These are phyloP conservation scores for Claviceps pazoutovae DNA, from an alignment of 2,329 filamentous ascomycete genomes.

Conservation along the genomic window DNA sequence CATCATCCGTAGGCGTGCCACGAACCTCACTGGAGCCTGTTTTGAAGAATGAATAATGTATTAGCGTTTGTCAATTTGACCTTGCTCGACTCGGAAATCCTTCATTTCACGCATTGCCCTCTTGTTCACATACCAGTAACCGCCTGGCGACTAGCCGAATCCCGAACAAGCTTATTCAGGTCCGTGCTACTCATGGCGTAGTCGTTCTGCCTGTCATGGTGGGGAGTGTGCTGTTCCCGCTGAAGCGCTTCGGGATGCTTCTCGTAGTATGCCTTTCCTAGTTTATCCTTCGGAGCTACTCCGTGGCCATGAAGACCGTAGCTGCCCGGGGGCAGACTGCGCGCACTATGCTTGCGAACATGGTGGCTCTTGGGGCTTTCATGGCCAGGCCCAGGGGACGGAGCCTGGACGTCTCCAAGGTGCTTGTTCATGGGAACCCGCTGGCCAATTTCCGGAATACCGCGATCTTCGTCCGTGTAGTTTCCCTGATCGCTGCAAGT, in stretches of 20 bases:
- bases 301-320: slow-evolving; percentile 90
- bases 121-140: slow-evolving; percentile 19
- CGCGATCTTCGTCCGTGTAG: slow-evolving; percentile 59
- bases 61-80: slow-evolving; percentile 9
- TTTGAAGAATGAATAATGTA: neutral
- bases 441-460: slow-evolving; percentile 83
- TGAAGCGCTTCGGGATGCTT: slow-evolving; percentile 75
- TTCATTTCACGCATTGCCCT: neutral
- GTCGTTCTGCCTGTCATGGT: slow-evolving; percentile 46
- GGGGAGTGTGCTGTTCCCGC: slow-evolving; percentile 51
- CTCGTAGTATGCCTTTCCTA: slow-evolving; percentile 83
- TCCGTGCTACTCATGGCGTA: slow-evolving; percentile 83
- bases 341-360: slow-evolving; percentile 58
- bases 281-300: slow-evolving; percentile 58
- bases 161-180: slow-evolving; percentile 75
- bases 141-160: slow-evolving; percentile 44
- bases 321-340: slow-evolving; percentile 65
- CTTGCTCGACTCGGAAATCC: slow-evolving; percentile 4
- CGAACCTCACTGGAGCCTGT: slow-evolving; percentile 49
- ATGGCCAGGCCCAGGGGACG: slow-evolving; percentile 55
- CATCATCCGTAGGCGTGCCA: slow-evolving; percentile 77
- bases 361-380: slow-evolving; percentile 40
- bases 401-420: slow-evolving; percentile 90
- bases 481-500: slow-evolving; percentile 33
- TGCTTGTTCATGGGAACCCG: slow-evolving; percentile 89